Evolutionary conservation across 148 eudicot species (phyloP), one percentile per base, ranked within the genome.

Genomic region (Chenopodium album): DNA sequence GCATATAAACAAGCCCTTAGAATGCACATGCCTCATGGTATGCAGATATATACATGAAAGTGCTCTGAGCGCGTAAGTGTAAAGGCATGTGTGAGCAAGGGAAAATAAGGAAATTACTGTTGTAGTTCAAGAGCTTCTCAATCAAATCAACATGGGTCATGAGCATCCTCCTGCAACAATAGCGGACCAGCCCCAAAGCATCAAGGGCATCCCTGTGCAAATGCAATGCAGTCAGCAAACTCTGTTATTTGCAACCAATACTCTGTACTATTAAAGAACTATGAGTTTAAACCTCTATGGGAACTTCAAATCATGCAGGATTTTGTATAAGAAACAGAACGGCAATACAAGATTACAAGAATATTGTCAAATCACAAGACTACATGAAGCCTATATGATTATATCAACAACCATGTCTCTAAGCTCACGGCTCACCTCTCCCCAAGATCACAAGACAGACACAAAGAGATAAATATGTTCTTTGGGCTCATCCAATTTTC

Each of bases 101-200:
- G 66, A 60, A 52, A 46, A 77, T 65, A 77, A 80, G 72, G 41
- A 79, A 60, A 37, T 29, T 88, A 94, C 99, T 91, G 83, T 95
- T 95, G 89, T 95, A 95, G 91, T 95, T 93, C 79, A 95, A 87
- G 76, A 95, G 94, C 91, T 95, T 95, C 92, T 95, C 99, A 78
- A 95, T 95, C 84, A 95, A 92, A 80, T 95, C 99, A 47, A 93
- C 98, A 82, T 95, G 99, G 60, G 99, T 95, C 98, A 95, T 93
- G 74, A 95, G 91, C 98, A 95, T 95, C 75, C 98, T 90, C 79
- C 98, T 84, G 79, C 99, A 95, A 85, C 99, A 95, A 76, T 95
- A 95, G 7, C 99, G 97, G 77, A 95, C 99, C 87, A 95, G 81
- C 23, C 87, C 89, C 88, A 95, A 79, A 11, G 99, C 92, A 92